Base-by-base conservation (phyloP, 75 land plant species). In the Adiantum capillusveneris region DNA sequence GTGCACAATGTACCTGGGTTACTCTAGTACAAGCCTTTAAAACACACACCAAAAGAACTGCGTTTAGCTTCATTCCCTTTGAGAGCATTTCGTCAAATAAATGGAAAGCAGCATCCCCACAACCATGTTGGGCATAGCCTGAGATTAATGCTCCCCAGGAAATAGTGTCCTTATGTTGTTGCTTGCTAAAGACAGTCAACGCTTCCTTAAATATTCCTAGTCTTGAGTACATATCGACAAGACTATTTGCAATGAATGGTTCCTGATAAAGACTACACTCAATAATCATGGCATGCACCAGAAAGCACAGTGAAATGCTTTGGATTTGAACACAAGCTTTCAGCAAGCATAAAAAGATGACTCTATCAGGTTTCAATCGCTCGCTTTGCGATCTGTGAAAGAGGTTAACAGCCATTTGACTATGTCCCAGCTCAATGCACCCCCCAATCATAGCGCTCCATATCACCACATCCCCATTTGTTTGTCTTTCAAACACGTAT, bases 1-100 rank as follows among this genome's bases (percentile, higher is more conserved):
- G 86, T 19, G n/a, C n/a, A n/a, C n/a, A n/a, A 80, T 26, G 49
- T 73, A 79, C 30, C 26, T 76, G n/a, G 71, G 64, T 30, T 52
- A 34, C 20, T 44, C 26, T 25, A 68, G 31, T 18, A 37, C 34
- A 41, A 14, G 43, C 43, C 14, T 41, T 41, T 14, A 41, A 41
- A 41, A 41, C 43, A 41, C 14, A 41, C 9, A 41, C 14, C 43
- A 41, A 41, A 9, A 14, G 9, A 9, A 41, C 43, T 41, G 9
- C 14, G 43, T 9, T 41, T 9, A 14, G 43, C 9, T 9, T 14
- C 12, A 41, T 41, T 9, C 43, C 14, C 14, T 41, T 14, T 9
- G 43, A 9, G 14, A 14, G 9, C 43, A 41, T 9, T 41, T 14
- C 12, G 14, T 41, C 14, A 14, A 41, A 41, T 14, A 41, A 9